phyloP scores from a whole-genome alignment of 148 eudicot genomes.

The Bassia scoparia region DNA sequence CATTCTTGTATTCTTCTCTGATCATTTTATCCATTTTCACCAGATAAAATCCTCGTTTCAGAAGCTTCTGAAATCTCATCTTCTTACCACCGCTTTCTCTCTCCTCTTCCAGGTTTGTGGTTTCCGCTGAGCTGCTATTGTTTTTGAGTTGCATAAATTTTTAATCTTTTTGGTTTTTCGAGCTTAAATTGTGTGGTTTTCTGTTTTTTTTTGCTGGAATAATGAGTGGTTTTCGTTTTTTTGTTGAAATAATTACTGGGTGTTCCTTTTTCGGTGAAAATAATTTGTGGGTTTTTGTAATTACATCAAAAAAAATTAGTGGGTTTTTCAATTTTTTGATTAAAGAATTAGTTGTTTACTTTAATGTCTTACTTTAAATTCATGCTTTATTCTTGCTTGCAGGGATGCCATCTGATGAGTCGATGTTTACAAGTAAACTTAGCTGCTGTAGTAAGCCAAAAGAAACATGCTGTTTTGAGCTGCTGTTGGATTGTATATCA shows the following conservation, averaged over 20 bases:
- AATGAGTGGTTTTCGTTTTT: background rate
- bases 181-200: background rate
- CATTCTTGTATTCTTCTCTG: constrained; percentile 2
- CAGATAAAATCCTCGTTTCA: constrained; percentile 33
- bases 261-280: background rate
- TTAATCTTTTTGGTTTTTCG: background rate
- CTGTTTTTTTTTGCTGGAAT: background rate
- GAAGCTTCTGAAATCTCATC: constrained; percentile 37
- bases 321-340: background rate
- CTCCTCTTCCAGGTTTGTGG: constrained; percentile 12
- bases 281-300: background rate
- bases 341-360: background rate
- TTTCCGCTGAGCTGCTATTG: too few species aligned
- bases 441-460: constrained; percentile 9
- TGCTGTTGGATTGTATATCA: constrained; percentile 5
- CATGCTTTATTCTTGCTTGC: constrained; percentile 9
- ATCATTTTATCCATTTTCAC: constrained; percentile 19
- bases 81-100: constrained; percentile 11
- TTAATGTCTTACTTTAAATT: background rate
- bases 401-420: constrained; percentile 25
- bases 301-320: background rate
- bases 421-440: constrained; percentile 9
- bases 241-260: background rate
- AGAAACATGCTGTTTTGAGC: constrained; percentile 5
- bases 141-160: background rate